Base-by-base conservation (phyloP, 768 basidiomycete species). In the Mycena capillaripes region DNA sequence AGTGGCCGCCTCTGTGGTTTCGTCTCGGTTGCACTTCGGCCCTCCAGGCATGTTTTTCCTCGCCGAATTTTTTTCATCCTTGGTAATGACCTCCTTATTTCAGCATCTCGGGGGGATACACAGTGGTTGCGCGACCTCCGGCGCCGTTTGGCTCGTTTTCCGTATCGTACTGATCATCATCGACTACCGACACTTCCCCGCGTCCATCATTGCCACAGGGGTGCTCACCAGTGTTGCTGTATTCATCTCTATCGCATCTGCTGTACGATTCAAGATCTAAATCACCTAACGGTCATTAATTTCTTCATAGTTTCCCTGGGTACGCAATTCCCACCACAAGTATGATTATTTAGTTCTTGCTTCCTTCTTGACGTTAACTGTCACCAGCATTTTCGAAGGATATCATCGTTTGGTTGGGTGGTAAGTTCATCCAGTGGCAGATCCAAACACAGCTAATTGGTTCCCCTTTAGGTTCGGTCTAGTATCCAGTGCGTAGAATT, bases 81-180 rank as follows among this genome's bases (percentile, higher is more conserved):
- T 46, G 29, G n/a, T 23, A 61, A 56, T 21, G 42, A 14, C 29
- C 2, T 9, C 8, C 17, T 17, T 52, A 9, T 1, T n/a, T 25
- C 86, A 92, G 84, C 94, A 95, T 79, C 88, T 95, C 17, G 94
- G 94, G 7, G 94, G 94, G 25, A 93, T 95, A 73, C 94, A 95
- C 77, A 92, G 91, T n/a, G 93, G 94, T 32, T 95, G 94, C 79
- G 93, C 93, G 4, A 82, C 87, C 29, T 94, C 93, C 36, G 94
- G 93, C 57, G 88, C 92, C 67, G 83, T 88, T 19, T 95, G 94
- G 94, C 86, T 95, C 53, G 82, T 94, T 58, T 89, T 89, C 74
- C 89, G 88, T 77, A 81, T 94, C 50, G 83, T 87, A 44, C 81
- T 85, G 38, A 87, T 91, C 36, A 87, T 89, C 77, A 85, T 84